These are phyloP conservation scores for Cupressus sempervirens DNA, from an alignment of 75 land plant genomes.

Conservation along the genomic window DNA sequence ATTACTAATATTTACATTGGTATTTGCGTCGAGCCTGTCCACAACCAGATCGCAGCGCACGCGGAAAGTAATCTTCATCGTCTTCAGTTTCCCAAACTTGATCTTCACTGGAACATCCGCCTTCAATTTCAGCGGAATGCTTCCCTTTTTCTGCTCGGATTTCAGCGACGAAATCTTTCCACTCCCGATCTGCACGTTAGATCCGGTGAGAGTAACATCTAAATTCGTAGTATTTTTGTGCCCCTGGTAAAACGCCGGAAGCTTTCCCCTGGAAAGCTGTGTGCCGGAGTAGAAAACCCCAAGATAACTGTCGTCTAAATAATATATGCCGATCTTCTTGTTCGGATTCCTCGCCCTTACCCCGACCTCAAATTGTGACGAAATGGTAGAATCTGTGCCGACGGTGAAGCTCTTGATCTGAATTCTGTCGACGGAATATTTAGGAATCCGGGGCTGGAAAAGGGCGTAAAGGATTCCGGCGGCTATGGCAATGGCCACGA, in stretches of 20 bases:
- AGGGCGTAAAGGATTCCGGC: constrained; percentile 31
- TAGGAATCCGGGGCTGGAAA: neutral
- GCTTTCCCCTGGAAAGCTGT: constrained; percentile 31
- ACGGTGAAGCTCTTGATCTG: constrained; percentile 40
- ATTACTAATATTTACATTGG: constrained; percentile 23
- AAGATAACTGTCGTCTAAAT: constrained; percentile 40
- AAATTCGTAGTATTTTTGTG: constrained; percentile 63
- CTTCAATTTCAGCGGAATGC: constrained; percentile 31
- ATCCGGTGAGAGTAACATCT: constrained; percentile 27
- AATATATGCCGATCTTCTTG: constrained; percentile 57
- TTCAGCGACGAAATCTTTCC: constrained; percentile 23
- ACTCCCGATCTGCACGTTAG: constrained; percentile 19
- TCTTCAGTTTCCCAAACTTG: constrained; percentile 39
- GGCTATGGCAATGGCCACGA: constrained; percentile 17
- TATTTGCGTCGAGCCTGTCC: constrained; percentile 36
- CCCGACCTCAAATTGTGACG: too few relatives aligned
- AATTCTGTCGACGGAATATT: constrained; percentile 23
- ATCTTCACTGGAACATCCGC: constrained; percentile 39
- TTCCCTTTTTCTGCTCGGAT: constrained; percentile 40
- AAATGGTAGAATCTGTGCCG: too few relatives aligned
- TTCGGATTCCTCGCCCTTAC: too few relatives aligned
- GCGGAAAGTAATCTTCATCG: constrained; percentile 28
- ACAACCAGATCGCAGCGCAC: constrained; percentile 38
- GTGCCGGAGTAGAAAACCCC: constrained; percentile 41
- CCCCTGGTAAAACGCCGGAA: constrained; percentile 78